Evolutionary conservation across 176 grass and related monocot genomes (phyloP).

Genomic region (Zoysia pacifica): DNA sequence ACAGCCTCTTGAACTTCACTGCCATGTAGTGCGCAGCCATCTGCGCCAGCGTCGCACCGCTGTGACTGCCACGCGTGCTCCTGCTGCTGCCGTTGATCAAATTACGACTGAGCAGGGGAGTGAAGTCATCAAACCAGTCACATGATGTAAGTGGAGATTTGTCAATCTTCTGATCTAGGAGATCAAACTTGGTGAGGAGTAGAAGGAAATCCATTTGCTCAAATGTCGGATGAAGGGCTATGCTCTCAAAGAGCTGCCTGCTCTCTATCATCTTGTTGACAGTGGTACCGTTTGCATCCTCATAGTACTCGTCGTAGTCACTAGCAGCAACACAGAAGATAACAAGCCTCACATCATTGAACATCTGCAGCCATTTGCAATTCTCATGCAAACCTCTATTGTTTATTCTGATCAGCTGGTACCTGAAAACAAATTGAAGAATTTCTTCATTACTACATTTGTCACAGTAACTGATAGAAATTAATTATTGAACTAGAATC

Average conservation of each 20-base stretch:
- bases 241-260: conserved; percentile 73
- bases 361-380: conserved; percentile 89
- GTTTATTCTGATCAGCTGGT: conserved; percentile 83
- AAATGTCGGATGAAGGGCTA: conserved; percentile 59
- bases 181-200: conserved; percentile 83
- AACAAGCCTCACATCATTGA: conserved; percentile 76
- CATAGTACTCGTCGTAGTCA: conserved; percentile 72
- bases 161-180: conserved; percentile 85
- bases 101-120: conserved; percentile 59
- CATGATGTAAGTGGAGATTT: conserved; percentile 62
- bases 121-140: conserved; percentile 77
- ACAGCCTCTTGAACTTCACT: conserved; percentile 81
- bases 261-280: conserved; percentile 90
- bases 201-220: conserved; percentile 67
- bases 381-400: conserved; percentile 67
- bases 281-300: conserved; percentile 50
- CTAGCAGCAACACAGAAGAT: conserved; percentile 75
- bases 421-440: conserved; percentile 52
- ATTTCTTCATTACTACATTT: background rate
- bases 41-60: conserved; percentile 55
- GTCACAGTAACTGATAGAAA: background rate
- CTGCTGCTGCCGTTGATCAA: conserved; percentile 24
- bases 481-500: background rate
- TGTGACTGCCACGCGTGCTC: conserved; percentile 28
- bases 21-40: conserved; percentile 73